Percentiles rank a stretch among this genome's conserved stretches.
phyloP scores from a whole-genome alignment of 2,329 filamentous ascomycete genomes.

The Cryphonectria japonica region DNA sequence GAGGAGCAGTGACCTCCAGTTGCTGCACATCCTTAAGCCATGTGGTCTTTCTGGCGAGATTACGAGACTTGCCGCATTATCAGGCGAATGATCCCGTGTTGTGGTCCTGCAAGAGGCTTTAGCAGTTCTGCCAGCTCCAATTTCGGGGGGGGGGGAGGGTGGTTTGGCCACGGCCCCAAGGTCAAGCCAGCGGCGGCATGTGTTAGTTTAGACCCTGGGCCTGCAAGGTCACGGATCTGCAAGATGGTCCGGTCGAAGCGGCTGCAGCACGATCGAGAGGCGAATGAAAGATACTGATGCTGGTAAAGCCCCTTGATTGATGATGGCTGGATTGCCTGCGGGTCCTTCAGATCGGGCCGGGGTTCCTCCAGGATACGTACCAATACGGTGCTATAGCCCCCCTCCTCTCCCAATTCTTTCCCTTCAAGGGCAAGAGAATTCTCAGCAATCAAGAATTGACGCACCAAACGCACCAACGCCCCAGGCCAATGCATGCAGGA shows the following conservation, averaged over 20 bases:
- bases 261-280: slow-evolving; percentile 8
- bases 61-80: slow-evolving; percentile 19
- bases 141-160: neutral
- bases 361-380: neutral
- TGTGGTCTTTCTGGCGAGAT: slow-evolving; percentile 26
- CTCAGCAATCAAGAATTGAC: neutral
- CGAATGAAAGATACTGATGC: slow-evolving; percentile 11
- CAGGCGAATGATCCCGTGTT: slow-evolving; percentile 6
- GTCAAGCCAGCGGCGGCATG: neutral
- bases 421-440: neutral
- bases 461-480: neutral
- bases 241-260: slow-evolving; percentile 4
- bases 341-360: slow-evolving; percentile 21
- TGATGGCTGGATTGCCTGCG: slow-evolving; percentile 14
- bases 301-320: slow-evolving; percentile 7
- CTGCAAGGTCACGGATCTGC: slow-evolving; percentile 10
- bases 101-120: neutral
- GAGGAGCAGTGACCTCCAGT: neutral
- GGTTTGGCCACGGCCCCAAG: neutral
- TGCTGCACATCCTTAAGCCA: slow-evolving; percentile 18
- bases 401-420: too few relatives aligned
- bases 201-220: slow-evolving; percentile 1
- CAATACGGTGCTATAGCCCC: neutral
- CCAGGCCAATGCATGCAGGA: neutral
- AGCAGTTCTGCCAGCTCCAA: neutral